Conservation (phyloP, 306 rosid genomes). For the Sphenostylis stenocarpa region DNA sequence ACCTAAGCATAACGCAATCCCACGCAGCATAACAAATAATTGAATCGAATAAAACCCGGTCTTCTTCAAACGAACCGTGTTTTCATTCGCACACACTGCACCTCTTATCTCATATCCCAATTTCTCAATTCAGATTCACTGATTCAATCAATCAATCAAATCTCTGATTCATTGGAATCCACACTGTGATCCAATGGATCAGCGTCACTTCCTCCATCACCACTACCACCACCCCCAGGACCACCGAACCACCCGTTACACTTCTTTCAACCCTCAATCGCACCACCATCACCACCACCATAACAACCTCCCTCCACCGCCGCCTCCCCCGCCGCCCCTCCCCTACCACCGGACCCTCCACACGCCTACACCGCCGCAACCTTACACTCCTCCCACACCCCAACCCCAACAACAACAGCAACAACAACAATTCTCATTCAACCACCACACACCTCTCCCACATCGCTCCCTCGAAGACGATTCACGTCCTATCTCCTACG, state of each 20-base stretch:
- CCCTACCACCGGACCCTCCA: conserved; percentile 10
- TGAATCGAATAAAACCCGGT: neutral
- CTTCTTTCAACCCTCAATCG: conserved; percentile 16
- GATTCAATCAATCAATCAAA: neutral
- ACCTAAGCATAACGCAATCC: neutral
- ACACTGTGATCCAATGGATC: conserved; percentile 25
- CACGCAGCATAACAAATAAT: neutral
- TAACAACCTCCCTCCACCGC: conserved; percentile 12
- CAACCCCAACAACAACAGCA: conserved; percentile 3
- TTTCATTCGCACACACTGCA: neutral
- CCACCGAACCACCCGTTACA: conserved; percentile 29
- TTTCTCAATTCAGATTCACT: neutral
- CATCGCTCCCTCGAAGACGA: conserved; percentile 25
- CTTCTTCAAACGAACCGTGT: neutral
- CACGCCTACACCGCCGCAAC: conserved; percentile 18
- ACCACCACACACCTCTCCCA: neutral
- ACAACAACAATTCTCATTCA: conserved; percentile 24
- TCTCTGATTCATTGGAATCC: neutral
- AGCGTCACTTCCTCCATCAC: conserved; percentile 29
- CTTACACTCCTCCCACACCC: conserved; percentile 17
- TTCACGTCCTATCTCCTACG: neutral
- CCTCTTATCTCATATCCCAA: neutral
- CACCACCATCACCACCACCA: neutral
- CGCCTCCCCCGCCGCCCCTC: neutral
- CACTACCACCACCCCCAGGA: neutral